These are phyloP conservation scores for Mucor racemosus DNA, from an alignment of 371 early-diverging fungal species.

Conservation along the genomic window DNA sequence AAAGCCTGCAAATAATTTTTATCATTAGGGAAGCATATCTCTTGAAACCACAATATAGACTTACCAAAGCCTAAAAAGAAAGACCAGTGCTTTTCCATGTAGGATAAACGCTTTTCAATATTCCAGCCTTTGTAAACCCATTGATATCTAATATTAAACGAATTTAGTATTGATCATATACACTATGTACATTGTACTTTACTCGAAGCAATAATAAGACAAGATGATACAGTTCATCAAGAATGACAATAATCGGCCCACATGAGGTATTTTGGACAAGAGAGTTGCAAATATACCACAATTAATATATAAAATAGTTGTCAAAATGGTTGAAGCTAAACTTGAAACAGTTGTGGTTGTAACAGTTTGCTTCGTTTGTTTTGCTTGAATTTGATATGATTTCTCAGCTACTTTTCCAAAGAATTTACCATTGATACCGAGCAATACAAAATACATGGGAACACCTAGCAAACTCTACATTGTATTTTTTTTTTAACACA, in stretches of 20 bases:
- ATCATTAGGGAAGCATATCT: background rate
- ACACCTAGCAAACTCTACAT: conserved; percentile 37
- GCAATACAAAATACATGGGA: conserved; percentile 44
- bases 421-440: conserved; percentile 42
- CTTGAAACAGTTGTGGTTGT: conserved; percentile 18
- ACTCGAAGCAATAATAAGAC: conserved; percentile 55
- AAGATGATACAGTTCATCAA: conserved; percentile 47
- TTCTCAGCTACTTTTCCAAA: conserved; percentile 49
- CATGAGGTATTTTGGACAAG: conserved; percentile 38
- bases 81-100: conserved; percentile 59
- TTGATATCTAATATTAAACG: conserved; percentile 43
- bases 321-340: conserved; percentile 43
- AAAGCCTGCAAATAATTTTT: conserved; percentile 28
- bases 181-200: conserved; percentile 6
- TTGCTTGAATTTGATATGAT: conserved; percentile 32
- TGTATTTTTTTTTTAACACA: no score
- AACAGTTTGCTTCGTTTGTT: conserved; percentile 10
- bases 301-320: conserved; percentile 44
- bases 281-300: conserved; percentile 41
- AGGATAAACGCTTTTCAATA: conserved; percentile 54
- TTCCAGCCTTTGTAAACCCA: conserved; percentile 57
- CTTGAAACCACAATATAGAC: background rate
- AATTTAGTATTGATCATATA: background rate
- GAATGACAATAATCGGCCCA: conserved; percentile 46
- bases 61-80: conserved; percentile 62